phyloP scores from a whole-genome alignment of 352 stramenopile genomes.

The Peronospora destructor region DNA sequence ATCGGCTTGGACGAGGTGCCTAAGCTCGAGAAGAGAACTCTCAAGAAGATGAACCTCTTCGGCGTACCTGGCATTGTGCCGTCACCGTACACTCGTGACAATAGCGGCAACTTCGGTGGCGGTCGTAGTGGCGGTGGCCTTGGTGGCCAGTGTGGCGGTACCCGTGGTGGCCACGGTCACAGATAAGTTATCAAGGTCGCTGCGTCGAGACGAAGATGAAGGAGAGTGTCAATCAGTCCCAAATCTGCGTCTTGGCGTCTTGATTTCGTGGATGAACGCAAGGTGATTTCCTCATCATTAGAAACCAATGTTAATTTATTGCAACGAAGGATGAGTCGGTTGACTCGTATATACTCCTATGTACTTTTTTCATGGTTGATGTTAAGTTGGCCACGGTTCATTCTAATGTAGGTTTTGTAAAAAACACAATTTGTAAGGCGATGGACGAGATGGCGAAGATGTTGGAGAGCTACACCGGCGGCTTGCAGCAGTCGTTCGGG shows the following conservation, averaged over 20 bases:
- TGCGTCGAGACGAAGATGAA: conserved; percentile 5
- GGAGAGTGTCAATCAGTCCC: neutral
- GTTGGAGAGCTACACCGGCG: conserved; percentile 50
- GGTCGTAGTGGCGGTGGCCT: conserved; percentile 8
- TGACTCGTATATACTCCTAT: conserved; percentile 1
- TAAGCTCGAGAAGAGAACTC: conserved; percentile 76
- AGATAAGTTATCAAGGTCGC: conserved; percentile 21
- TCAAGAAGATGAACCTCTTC: conserved; percentile 83
- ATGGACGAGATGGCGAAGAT: conserved; percentile 70
- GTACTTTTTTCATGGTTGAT: too few species aligned
- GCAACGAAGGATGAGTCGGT: conserved; percentile 35
- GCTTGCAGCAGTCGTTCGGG: conserved; percentile 67
- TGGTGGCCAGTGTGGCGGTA: conserved; percentile 13
- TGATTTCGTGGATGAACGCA: conserved; percentile 18
- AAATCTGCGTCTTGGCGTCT: conserved; percentile 2
- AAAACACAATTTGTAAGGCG: neutral
- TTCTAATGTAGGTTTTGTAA: too few species aligned
- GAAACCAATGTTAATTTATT: conserved; percentile 37
- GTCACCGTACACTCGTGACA: conserved; percentile 34
- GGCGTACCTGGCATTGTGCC: conserved; percentile 63
- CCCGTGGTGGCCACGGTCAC: conserved; percentile 19
- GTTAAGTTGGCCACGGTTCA: too few species aligned
- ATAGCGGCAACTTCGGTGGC: conserved; percentile 13
- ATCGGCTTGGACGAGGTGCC: conserved; percentile 67
- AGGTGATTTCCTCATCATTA: conserved; percentile 36